phyloP scores from a whole-genome alignment of 2,329 filamentous ascomycete genomes.

The Blastomyces parvus region DNA sequence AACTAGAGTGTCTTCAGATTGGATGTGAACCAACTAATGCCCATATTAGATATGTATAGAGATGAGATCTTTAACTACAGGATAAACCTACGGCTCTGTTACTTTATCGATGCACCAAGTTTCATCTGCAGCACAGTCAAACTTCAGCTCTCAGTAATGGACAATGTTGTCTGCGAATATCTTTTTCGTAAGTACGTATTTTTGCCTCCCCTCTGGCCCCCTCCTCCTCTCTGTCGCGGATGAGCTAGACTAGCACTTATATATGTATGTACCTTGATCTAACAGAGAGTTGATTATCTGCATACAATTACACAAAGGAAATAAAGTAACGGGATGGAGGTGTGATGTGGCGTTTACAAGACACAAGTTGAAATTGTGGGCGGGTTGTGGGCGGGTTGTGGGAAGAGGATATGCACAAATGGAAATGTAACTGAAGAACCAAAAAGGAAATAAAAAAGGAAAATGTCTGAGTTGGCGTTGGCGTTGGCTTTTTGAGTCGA shows the following conservation, averaged over 20 bases:
- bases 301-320: slow-evolving; percentile 5
- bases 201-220: not conserved
- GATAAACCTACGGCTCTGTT: too few species aligned
- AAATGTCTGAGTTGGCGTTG: not conserved
- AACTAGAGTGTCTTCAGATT: too few species aligned
- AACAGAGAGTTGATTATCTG: not conserved
- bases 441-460: not conserved
- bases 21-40: too few species aligned
- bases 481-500: not conserved
- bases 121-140: not conserved
- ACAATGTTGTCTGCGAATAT: not conserved
- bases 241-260: not conserved
- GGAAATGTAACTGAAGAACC: slow-evolving; percentile 18
- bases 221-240: not conserved
- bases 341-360: slow-evolving; percentile 8
- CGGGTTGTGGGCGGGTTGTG: too few species aligned
- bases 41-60: too few species aligned
- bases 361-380: slow-evolving; percentile 13
- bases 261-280: slow-evolving; percentile 2
- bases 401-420: too few species aligned
- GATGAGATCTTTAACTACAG: too few species aligned
- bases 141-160: not conserved
- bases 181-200: not conserved
- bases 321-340: not conserved
- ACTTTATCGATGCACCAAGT: not conserved